phyloP scores from a whole-genome alignment of 345 rosid species.

The Citrus glauca region DNA sequence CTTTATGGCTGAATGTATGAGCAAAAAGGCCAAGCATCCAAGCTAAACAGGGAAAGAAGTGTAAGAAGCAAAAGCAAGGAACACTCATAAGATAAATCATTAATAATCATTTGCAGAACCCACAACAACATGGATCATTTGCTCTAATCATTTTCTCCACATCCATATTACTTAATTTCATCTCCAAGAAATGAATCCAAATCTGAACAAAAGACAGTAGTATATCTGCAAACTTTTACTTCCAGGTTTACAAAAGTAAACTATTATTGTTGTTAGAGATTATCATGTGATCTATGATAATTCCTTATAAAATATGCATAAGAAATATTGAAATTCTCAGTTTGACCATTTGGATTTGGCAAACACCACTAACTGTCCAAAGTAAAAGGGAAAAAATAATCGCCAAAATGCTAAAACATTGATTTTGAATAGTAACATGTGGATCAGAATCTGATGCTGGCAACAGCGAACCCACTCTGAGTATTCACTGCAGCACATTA shows the following conservation, averaged over 20 bases:
- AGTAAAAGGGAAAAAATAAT: no score
- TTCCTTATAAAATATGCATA: neutral
- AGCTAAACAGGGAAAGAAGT: neutral
- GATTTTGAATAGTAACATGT: neutral
- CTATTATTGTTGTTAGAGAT: neutral
- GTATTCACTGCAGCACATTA: neutral
- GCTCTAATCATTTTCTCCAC: constrained; percentile 20
- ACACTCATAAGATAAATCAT: constrained; percentile 1
- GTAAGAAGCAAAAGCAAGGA: neutral
- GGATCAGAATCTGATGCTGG: neutral
- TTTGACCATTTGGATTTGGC: no score
- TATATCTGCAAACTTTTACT: neutral
- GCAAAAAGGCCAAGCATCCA: neutral
- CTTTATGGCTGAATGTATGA: neutral
- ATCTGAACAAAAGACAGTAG: neutral
- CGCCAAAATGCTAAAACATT: neutral
- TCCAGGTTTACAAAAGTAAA: neutral
- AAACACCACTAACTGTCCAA: no score
- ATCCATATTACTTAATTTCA: neutral
- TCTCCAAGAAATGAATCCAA: neutral
- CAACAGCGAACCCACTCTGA: neutral
- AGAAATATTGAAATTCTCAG: neutral
- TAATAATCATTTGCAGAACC: constrained; percentile 25
- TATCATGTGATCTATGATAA: neutral
- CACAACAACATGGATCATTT: constrained; percentile 4